Evolutionary conservation across 208 protist genomes (phyloP).

Genomic region (Trypanosoma melophagium): DNA sequence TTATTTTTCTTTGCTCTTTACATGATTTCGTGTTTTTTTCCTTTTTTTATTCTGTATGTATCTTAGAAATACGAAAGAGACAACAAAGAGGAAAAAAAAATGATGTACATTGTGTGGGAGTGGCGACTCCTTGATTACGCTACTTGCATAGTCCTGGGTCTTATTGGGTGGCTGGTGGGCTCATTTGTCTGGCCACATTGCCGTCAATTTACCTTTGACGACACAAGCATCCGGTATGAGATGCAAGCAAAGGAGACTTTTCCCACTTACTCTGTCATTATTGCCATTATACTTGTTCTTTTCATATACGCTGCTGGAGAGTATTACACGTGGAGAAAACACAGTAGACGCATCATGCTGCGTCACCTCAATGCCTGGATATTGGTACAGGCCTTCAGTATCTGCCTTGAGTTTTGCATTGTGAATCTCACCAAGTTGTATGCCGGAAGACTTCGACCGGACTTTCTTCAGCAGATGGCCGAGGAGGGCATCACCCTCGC

Average conservation of each 20-base stretch:
- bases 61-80: constrained; percentile 3
- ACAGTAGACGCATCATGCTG: not conserved
- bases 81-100: not conserved
- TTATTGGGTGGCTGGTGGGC: constrained; percentile 21
- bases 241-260: constrained; percentile 8
- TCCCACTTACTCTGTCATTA: constrained; percentile 25
- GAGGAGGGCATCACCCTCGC: constrained; percentile 23
- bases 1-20: too few relatives aligned
- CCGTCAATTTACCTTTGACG: constrained; percentile 14
- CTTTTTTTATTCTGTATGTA: constrained; percentile 13
- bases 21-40: too few relatives aligned
- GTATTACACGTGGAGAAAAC: constrained; percentile 12
- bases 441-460: constrained; percentile 57
- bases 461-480: constrained; percentile 35
- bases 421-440: constrained; percentile 54
- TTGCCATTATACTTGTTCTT: constrained; percentile 21
- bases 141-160: constrained; percentile 32
- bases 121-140: constrained; percentile 55
- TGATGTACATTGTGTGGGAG: constrained; percentile 11
- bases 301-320: constrained; percentile 38
- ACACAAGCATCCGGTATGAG: constrained; percentile 15
- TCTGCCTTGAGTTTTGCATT: constrained; percentile 55
- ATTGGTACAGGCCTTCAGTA: constrained; percentile 34
- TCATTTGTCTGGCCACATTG: constrained; percentile 25
- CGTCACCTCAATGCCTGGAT: constrained; percentile 15